These are phyloP conservation scores for Madurella fahalii DNA, from an alignment of 2,329 filamentous ascomycete genomes.

Conservation along the genomic window DNA sequence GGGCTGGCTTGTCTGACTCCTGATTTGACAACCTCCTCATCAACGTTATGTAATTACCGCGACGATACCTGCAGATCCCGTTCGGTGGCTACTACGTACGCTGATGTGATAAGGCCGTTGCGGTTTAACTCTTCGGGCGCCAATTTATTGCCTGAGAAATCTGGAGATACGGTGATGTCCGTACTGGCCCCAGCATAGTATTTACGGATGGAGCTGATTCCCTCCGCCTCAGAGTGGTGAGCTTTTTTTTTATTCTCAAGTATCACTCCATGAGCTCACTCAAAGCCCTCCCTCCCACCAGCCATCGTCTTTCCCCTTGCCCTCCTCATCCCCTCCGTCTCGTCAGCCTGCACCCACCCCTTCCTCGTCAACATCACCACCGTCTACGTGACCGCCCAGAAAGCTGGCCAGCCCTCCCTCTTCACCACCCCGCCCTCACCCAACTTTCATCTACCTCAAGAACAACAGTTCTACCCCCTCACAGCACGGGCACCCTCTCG, in stretches of 20 bases:
- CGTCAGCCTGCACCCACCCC: conserved; percentile 15
- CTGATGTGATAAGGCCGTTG: neutral
- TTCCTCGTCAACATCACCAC: conserved; percentile 15
- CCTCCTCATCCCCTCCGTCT: neutral
- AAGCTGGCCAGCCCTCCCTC: conserved; percentile 8
- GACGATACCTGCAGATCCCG: neutral
- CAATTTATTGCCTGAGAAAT: neutral
- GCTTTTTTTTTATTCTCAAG: neutral
- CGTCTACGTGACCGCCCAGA: conserved; percentile 18
- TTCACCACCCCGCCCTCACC: conserved; percentile 4
- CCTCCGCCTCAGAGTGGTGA: too few relatives aligned
- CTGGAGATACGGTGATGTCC: too few relatives aligned
- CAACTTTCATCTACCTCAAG: conserved; percentile 16
- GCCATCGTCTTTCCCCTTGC: neutral
- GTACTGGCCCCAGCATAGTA: too few relatives aligned
- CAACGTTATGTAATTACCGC: neutral
- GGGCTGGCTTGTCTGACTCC: too few relatives aligned
- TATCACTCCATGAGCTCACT: neutral
- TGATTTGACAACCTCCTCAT: neutral
- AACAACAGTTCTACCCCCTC: conserved; percentile 9
- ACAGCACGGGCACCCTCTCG: neutral
- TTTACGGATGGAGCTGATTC: too few relatives aligned
- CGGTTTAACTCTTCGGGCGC: neutral
- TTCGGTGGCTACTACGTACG: neutral
- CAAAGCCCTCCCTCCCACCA: neutral